Percentiles rank a stretch among this genome's conserved stretches.
Evolutionary conservation across 2,329 filamentous ascomycete genomes (phyloP).

Genomic region (Geosmithia flava): DNA sequence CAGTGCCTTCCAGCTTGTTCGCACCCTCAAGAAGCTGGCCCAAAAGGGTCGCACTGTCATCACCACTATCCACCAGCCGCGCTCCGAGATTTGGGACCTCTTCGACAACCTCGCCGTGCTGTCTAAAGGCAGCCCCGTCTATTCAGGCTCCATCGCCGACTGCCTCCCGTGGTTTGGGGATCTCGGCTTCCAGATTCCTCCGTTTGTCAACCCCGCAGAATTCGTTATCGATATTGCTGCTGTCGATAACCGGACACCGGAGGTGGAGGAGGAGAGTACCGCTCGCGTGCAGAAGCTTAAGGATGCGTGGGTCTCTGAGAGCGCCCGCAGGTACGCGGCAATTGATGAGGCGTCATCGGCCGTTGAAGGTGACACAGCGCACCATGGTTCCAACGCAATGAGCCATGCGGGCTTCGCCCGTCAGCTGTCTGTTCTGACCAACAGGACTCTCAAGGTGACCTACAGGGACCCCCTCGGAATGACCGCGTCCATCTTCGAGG

Average conservation of each 20-base stretch:
- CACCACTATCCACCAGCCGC: constrained; percentile 64
- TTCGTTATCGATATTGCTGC: constrained; percentile 65
- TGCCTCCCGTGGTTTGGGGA: constrained; percentile 53
- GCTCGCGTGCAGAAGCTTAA: constrained; percentile 50
- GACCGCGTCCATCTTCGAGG: constrained; percentile 56
- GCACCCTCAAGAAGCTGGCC: constrained; percentile 56
- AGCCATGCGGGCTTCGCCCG: constrained; percentile 44
- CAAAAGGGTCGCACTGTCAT: constrained; percentile 58
- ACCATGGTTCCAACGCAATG: constrained; percentile 6
- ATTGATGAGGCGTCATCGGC: constrained; percentile 7
- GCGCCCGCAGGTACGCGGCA: constrained; percentile 11
- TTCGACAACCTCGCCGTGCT: constrained; percentile 63
- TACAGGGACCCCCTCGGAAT: constrained; percentile 69
- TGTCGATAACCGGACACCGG: constrained; percentile 57
- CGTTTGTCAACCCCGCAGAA: constrained; percentile 69
- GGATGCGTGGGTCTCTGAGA: constrained; percentile 40
- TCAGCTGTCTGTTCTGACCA: constrained; percentile 54
- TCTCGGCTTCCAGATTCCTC: constrained; percentile 48
- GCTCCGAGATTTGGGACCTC: constrained; percentile 68
- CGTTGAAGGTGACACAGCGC: neutral
- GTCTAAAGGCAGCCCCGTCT: constrained; percentile 55
- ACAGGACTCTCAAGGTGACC: constrained; percentile 58
- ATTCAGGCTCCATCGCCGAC: constrained; percentile 45
- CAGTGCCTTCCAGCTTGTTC: constrained; percentile 61
- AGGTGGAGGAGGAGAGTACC: constrained; percentile 48